Conservation (phyloP, 345 rosid genomes). For the Sonneratia caseolaris region DNA sequence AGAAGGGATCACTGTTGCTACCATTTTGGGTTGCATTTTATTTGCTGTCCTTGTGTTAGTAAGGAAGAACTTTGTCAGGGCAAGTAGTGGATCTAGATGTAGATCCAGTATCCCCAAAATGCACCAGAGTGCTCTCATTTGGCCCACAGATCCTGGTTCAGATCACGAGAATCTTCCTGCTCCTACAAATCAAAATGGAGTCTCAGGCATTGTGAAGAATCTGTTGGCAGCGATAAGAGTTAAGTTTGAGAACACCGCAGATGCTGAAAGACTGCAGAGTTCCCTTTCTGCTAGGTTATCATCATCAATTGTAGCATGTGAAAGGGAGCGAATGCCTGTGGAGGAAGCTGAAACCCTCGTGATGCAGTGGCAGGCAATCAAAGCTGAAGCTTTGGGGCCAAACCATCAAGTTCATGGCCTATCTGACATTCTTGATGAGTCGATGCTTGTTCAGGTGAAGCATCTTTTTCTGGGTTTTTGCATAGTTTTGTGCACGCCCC, state of each 20-base stretch:
- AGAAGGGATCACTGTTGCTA: constrained; percentile 36
- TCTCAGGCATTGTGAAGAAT: constrained; percentile 34
- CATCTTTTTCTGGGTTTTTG: not conserved
- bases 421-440: constrained; percentile 69
- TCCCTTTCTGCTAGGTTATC: constrained; percentile 37
- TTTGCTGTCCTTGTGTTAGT: constrained; percentile 43
- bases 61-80: constrained; percentile 26
- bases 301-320: constrained; percentile 23
- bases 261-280: constrained; percentile 22
- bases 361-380: constrained; percentile 77
- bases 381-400: constrained; percentile 93
- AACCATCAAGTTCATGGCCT: constrained; percentile 53
- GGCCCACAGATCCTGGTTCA: constrained; percentile 27
- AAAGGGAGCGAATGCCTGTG: constrained; percentile 54
- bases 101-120: constrained; percentile 21
- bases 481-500: not conserved
- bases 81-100: constrained; percentile 26
- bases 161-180: constrained; percentile 19
- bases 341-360: constrained; percentile 92
- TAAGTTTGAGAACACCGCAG: constrained; percentile 28
- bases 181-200: constrained; percentile 22
- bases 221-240: constrained; percentile 34
- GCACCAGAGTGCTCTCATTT: constrained; percentile 28
- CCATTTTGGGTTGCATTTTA: constrained; percentile 49
- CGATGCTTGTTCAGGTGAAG: constrained; percentile 84